These are phyloP conservation scores for Gardenia jasminoides DNA, from an alignment of 257 asterid species.

Conservation along the genomic window DNA sequence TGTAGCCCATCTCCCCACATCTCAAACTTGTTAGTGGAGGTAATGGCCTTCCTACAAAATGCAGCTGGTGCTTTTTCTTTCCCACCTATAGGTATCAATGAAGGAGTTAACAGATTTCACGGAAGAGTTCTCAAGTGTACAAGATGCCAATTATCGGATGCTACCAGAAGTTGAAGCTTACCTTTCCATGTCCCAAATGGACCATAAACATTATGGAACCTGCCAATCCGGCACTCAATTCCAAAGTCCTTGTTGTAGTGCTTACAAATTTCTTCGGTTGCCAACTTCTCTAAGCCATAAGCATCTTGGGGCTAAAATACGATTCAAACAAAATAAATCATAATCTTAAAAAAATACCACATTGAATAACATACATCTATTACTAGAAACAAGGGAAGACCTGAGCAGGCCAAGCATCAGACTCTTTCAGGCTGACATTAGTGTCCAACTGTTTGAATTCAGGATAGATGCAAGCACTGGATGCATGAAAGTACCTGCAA, in stretches of 20 bases:
- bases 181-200: constrained; percentile 94
- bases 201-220: constrained; percentile 82
- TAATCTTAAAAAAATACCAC: not conserved
- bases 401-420: constrained; percentile 98
- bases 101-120: not conserved
- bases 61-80: constrained; percentile 95
- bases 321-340: constrained; percentile 7
- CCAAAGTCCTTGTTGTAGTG: constrained; percentile 91
- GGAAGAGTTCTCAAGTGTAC: not conserved
- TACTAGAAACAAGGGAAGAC: constrained; percentile 29
- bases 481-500: constrained; percentile 79
- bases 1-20: constrained; percentile 95
- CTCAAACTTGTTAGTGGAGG: constrained; percentile 71
- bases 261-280: constrained; percentile 78
- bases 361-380: not conserved
- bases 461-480: constrained; percentile 88
- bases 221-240: constrained; percentile 78
- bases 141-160: not conserved
- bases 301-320: constrained; percentile 92
- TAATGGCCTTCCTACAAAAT: constrained; percentile 70
- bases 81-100: constrained; percentile 46
- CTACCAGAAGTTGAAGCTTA: constrained; percentile 16
- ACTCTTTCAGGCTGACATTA: constrained; percentile 86
- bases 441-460: constrained; percentile 86
- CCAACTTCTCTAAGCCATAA: constrained; percentile 80